phyloP scores from a whole-genome alignment of 2,329 filamentous ascomycete species.

The Fusarium phyllophilum region DNA sequence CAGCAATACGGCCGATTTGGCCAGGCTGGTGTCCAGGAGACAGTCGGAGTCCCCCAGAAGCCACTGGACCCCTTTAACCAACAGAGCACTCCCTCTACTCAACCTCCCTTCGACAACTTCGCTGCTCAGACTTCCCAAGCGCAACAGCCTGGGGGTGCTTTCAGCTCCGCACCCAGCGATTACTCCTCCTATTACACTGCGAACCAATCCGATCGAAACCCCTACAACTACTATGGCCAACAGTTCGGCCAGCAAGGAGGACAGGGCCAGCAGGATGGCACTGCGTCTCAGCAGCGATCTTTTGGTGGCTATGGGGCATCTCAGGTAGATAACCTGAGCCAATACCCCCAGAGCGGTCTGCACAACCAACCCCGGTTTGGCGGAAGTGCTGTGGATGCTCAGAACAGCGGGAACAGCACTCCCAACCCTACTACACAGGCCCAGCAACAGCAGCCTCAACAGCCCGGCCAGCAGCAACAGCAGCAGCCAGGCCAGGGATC shows the following conservation, averaged over 20 bases:
- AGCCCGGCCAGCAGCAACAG: constrained; percentile 57
- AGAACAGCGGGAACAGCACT: constrained; percentile 90
- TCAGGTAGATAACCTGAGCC: constrained; percentile 72
- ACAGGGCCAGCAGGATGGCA: constrained; percentile 79
- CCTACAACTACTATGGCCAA: constrained; percentile 82
- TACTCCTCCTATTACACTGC: constrained; percentile 88
- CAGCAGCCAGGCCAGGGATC: constrained; percentile 55
- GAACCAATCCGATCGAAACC: constrained; percentile 75
- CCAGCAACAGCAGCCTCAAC: constrained; percentile 59
- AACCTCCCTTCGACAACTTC: constrained; percentile 71
- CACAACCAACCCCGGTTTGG: constrained; percentile 69
- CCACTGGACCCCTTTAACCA: constrained; percentile 88
- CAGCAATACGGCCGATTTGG: constrained; percentile 78
- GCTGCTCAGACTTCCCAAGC: constrained; percentile 68
- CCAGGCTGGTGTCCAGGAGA: constrained; percentile 69
- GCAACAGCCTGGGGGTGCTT: constrained; percentile 70
- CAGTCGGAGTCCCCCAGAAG: constrained; percentile 73
- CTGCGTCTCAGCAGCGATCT: constrained; percentile 75
- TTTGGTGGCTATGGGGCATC: constrained; percentile 78
- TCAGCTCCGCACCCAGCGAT: constrained; percentile 80
- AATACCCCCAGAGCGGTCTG: constrained; percentile 77
- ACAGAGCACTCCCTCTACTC: constrained; percentile 64
- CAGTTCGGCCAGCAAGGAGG: constrained; percentile 66
- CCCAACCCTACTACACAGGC: constrained; percentile 78
- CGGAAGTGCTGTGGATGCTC: constrained; percentile 69